phyloP scores from a whole-genome alignment of 2,329 filamentous ascomycete genomes.

The Beauveria asiatica region DNA sequence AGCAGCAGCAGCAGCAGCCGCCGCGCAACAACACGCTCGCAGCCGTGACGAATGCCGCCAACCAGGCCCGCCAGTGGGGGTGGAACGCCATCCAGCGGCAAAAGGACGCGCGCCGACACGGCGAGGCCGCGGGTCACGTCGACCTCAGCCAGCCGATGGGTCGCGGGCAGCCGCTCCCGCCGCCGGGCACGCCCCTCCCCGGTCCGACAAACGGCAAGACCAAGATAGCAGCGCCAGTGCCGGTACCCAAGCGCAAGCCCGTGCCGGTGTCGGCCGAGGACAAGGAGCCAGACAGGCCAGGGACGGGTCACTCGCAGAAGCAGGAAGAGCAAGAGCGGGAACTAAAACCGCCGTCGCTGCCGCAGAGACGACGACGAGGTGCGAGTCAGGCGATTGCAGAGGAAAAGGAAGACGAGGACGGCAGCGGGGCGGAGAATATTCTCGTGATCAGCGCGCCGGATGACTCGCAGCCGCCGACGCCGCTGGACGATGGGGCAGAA shows the following conservation, averaged over 20 bases:
- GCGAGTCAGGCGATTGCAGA: slow-evolving; percentile 26
- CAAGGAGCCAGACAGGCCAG: background rate
- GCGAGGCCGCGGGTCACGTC: slow-evolving; percentile 25
- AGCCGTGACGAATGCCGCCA: slow-evolving; percentile 47
- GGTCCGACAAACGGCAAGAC: slow-evolving; percentile 50
- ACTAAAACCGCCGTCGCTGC: slow-evolving; percentile 35
- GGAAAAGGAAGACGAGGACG: slow-evolving; percentile 24
- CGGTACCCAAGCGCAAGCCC: slow-evolving; percentile 57
- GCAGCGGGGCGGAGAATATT: slow-evolving; percentile 36
- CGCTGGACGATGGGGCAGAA: slow-evolving; percentile 23
- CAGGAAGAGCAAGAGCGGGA: slow-evolving; percentile 21
- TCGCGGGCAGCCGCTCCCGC: slow-evolving; percentile 71
- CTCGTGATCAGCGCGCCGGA: slow-evolving; percentile 57
- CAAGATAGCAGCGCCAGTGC: slow-evolving; percentile 47
- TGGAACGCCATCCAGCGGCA: slow-evolving; percentile 47
- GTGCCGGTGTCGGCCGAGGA: slow-evolving; percentile 8
- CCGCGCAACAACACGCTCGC: slow-evolving; percentile 40
- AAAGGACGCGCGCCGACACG: slow-evolving; percentile 31
- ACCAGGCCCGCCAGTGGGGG: slow-evolving; percentile 50
- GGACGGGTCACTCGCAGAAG: slow-evolving; percentile 15
- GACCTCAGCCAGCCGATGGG: slow-evolving; percentile 64
- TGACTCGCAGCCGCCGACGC: slow-evolving; percentile 52
- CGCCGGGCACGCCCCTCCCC: slow-evolving; percentile 71
- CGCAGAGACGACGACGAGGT: slow-evolving; percentile 33
- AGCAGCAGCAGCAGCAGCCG: no score